Conservation (phyloP, 129 eudicot genomes). For the Centrapalus pauciflorus region DNA sequence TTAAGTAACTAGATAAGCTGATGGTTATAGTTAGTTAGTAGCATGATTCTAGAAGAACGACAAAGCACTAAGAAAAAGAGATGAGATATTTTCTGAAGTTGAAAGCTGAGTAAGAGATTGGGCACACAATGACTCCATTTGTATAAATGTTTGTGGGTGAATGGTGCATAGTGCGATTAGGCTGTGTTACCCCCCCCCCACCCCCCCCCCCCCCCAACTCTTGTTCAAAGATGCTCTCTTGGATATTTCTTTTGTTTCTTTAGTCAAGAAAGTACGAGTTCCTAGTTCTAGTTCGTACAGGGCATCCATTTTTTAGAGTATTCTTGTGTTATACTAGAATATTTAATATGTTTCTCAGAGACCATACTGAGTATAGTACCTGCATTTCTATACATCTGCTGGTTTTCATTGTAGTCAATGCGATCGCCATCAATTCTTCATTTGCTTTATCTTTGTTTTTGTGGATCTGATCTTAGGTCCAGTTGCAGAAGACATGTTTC, state of each 20-base stretch:
- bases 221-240: no score
- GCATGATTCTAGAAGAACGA: background rate
- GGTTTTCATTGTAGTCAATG: conserved; percentile 2
- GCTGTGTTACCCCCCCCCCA: no score
- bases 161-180: background rate
- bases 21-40: background rate
- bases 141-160: background rate
- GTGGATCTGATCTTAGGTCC: conserved; percentile 41
- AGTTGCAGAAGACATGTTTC: conserved; percentile 75
- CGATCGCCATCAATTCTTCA: background rate
- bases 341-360: background rate
- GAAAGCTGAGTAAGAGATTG: background rate
- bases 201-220: no score
- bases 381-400: background rate
- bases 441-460: background rate
- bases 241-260: no score
- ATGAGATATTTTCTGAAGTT: background rate
- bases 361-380: background rate
- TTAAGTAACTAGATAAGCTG: conserved; percentile 11
- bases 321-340: background rate
- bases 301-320: background rate
- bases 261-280: background rate
- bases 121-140: background rate
- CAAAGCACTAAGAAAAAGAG: conserved; percentile 4
- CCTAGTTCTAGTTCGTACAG: background rate